Percentiles rank a stretch among this genome's conserved stretches.
Conservation (phyloP, 306 rosid species). For the Lathyrus oleraceus region DNA sequence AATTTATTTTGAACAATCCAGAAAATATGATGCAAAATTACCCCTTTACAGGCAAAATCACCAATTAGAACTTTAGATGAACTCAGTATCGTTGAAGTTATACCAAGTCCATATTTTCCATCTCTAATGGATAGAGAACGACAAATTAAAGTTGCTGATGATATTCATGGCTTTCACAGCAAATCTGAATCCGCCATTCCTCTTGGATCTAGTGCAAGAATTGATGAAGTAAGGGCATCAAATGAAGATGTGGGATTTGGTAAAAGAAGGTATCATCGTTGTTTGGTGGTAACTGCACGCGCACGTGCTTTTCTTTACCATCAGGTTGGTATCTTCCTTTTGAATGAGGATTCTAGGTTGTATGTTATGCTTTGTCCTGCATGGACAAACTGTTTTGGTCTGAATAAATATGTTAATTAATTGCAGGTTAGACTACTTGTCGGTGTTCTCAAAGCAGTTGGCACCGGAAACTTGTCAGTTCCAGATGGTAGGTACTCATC, state of each 20-base stretch:
- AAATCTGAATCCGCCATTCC: slow-evolving; percentile 36
- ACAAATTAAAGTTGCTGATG: slow-evolving; percentile 36
- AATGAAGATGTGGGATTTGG: slow-evolving; percentile 66
- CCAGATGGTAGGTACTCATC: slow-evolving; percentile 69
- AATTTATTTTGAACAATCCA: slow-evolving; percentile 9
- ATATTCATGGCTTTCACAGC: slow-evolving; percentile 30
- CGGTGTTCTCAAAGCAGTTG: slow-evolving; percentile 83
- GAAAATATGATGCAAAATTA: slow-evolving; percentile 23
- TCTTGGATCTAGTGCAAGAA: slow-evolving; percentile 33
- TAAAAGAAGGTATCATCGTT: slow-evolving; percentile 61
- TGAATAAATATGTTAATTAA: slow-evolving; percentile 7
- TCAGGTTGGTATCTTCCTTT: slow-evolving; percentile 61
- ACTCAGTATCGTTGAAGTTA: slow-evolving; percentile 66
- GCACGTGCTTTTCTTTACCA: slow-evolving; percentile 90
- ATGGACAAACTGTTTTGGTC: slow-evolving; percentile 13
- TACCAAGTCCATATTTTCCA: slow-evolving; percentile 71
- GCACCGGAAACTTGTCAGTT: slow-evolving; percentile 62
- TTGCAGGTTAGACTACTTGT: slow-evolving; percentile 87
- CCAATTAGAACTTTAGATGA: slow-evolving; percentile 90
- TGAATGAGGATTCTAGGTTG: slow-evolving; percentile 13
- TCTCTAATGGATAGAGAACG: slow-evolving; percentile 57
- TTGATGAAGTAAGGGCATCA: slow-evolving; percentile 26
- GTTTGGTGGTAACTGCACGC: slow-evolving; percentile 78
- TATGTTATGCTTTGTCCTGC: slow-evolving; percentile 6
- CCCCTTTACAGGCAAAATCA: slow-evolving; percentile 75